Evolutionary conservation across 2,329 filamentous ascomycete species (phyloP).

Genomic region (Stachybotrys elegans): DNA sequence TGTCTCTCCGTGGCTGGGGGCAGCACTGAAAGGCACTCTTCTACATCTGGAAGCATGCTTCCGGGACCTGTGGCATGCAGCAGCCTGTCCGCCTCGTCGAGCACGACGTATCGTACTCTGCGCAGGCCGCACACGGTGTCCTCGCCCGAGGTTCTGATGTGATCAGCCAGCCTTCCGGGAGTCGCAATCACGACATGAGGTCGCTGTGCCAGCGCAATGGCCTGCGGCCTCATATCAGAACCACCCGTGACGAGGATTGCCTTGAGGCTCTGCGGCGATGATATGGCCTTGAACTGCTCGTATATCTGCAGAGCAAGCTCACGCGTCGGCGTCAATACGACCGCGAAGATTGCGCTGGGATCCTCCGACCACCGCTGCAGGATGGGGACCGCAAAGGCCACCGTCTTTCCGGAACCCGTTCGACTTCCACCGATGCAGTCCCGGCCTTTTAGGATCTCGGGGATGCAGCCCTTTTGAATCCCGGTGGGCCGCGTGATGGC

Average conservation of each 20-base stretch:
- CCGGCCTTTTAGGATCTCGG: constrained; percentile 81
- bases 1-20: constrained; percentile 77
- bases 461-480: constrained; percentile 91
- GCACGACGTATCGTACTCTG: constrained; percentile 77
- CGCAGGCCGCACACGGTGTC: constrained; percentile 82
- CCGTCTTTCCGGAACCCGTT: constrained; percentile 95
- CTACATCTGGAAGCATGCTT: constrained; percentile 91
- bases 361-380: constrained; percentile 91
- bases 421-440: constrained; percentile 94
- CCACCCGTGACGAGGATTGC: constrained; percentile 87
- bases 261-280: constrained; percentile 81
- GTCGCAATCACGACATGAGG: constrained; percentile 95
- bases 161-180: constrained; percentile 86
- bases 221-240: constrained; percentile 86
- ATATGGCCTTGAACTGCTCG: constrained; percentile 93
- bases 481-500: constrained; percentile 85
- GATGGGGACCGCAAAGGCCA: constrained; percentile 92
- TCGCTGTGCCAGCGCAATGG: constrained; percentile 72
- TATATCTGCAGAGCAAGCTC: constrained; percentile 94
- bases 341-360: constrained; percentile 82
- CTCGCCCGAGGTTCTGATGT: constrained; percentile 84
- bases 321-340: constrained; percentile 84
- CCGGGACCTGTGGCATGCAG: constrained; percentile 68
- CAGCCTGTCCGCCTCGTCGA: constrained; percentile 92
- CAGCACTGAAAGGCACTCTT: constrained; percentile 77